Evolutionary conservation across 2,329 filamentous ascomycete species (phyloP), one percentile per base, ranked within the genome.

Genomic region (Sarocladium brachiariae): DNA sequence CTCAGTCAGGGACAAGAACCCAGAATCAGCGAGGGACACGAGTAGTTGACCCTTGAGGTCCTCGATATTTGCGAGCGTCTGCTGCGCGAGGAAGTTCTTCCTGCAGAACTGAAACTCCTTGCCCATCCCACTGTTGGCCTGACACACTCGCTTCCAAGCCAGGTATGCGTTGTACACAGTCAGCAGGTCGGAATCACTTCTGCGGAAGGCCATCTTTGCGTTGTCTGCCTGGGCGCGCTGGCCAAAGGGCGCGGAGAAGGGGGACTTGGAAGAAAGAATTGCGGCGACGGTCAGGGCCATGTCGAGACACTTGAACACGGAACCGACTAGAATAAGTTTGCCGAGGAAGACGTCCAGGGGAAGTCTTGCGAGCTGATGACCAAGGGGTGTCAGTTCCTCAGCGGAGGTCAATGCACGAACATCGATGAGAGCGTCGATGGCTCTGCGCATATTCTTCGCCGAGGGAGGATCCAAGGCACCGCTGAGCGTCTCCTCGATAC

Each of bases 121-220:
- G 43, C 80, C 76, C 7, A 78, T 76, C 8, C 65, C 70, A 1
- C 67, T 72, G 24, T 83, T 78, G 0, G 83, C 81, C 57, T 81
- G 81, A 65, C 89, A 95, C 4, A 91, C 83, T 51, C 83, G 83
- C 61, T 87, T 91, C 93, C 93, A 99, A 2, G 87, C 78, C 45
- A 81, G 73, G 66, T 99, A 99, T 1, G 93, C 93, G 63, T 96
- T 96, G 71, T 96, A 97, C 1, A 90, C 80, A 0, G 93, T 97
- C 10, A 97, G 73, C 1, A 97, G 76, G 64, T 99, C 93, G 0
- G 93, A 97, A 65, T 96, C 89, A 19, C 89, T 85, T 58, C 86
- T 82, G 55, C 86, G 86, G 71, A 95, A 99, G 3, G 80, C 80
- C 52, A 86, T 77, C 2, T 89, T 81, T 1, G 89, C 86, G 19